Evolutionary conservation across 1,284 basidiomycete species (phyloP).

Genomic region (Rhodotorula sp.): DNA sequence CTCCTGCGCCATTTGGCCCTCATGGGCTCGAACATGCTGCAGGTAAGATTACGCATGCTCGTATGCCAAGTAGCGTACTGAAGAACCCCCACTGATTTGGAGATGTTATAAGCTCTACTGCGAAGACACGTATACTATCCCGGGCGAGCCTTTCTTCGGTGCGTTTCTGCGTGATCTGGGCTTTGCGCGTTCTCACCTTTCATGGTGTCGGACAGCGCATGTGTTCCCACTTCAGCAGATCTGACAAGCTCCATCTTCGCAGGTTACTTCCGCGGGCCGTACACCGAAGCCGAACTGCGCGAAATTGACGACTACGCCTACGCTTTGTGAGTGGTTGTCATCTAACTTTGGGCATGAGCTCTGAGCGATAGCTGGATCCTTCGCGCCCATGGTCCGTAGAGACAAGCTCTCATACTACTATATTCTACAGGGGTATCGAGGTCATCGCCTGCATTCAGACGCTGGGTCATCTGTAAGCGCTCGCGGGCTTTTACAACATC

Average conservation of each 20-base stretch:
- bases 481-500: background rate
- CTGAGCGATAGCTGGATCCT: too few relatives aligned
- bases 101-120: constrained; percentile 28
- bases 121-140: constrained; percentile 49
- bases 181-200: background rate
- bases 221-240: too few relatives aligned
- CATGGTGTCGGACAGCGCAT: background rate
- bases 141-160: constrained; percentile 51
- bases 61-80: too few relatives aligned
- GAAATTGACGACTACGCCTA: constrained; percentile 50
- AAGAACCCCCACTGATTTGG: background rate
- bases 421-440: constrained; percentile 41
- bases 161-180: constrained; percentile 15
- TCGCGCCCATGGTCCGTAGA: background rate
- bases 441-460: constrained; percentile 49
- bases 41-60: constrained; percentile 26
- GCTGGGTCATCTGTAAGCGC: constrained; percentile 46
- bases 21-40: constrained; percentile 49
- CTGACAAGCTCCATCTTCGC: background rate
- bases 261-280: constrained; percentile 40
- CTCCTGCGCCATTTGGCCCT: constrained; percentile 46
- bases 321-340: constrained; percentile 27
- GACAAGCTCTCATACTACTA: fast-evolving
- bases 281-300: constrained; percentile 43
- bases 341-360: background rate